Percentiles rank a stretch among this genome's conserved stretches.
Conservation (phyloP, 345 rosid genomes). For the Psidium friedrichsthalianum region DNA sequence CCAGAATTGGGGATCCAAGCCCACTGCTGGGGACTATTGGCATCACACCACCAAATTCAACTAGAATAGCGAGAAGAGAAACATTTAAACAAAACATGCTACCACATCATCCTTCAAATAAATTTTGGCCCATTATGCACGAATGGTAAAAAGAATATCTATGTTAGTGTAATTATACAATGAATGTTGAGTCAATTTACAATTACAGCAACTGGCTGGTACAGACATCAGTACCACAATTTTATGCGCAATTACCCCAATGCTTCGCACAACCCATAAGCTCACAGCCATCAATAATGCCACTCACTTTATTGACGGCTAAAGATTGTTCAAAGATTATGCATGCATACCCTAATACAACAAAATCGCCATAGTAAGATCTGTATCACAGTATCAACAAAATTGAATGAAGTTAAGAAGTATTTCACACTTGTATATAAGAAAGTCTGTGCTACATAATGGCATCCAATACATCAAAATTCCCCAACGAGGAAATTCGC, state of each 20-base stretch:
- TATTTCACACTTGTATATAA: neutral
- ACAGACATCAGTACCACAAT: neutral
- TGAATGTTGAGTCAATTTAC: neutral
- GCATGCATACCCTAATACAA: constrained; percentile 78
- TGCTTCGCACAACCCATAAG: constrained; percentile 82
- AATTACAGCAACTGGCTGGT: neutral
- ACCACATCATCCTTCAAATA: neutral
- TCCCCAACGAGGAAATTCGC: neutral
- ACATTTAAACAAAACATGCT: neutral
- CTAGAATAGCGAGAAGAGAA: neutral
- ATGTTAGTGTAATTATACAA: neutral
- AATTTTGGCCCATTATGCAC: neutral
- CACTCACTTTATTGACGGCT: constrained; percentile 88
- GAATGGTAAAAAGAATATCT: neutral
- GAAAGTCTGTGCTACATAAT: neutral
- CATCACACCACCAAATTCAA: too few species aligned
- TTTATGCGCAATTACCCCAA: constrained; percentile 61
- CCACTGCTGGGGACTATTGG: too few species aligned
- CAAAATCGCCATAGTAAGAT: constrained; percentile 86
- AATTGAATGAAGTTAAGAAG: neutral
- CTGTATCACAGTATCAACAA: constrained; percentile 26
- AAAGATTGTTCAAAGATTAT: constrained; percentile 90
- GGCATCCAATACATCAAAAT: neutral
- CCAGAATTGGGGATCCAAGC: too few species aligned
- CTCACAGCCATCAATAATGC: constrained; percentile 96